Evolutionary conservation across 495 filamentous ascomycete species (phyloP).

Genomic region (Trichoderma orchidacearum): DNA sequence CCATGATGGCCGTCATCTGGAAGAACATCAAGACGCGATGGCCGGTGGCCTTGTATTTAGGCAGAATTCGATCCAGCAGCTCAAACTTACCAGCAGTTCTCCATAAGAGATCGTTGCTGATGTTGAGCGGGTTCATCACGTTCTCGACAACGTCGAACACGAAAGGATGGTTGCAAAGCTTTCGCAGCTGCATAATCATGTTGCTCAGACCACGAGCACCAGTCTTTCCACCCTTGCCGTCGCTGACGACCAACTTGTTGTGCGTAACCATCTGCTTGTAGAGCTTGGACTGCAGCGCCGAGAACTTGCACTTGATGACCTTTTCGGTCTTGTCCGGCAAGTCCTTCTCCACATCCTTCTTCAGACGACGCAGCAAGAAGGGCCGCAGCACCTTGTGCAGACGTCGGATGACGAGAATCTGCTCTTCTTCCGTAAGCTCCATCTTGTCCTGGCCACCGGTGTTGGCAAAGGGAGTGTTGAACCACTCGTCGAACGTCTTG

Average conservation of each 20-base stretch:
- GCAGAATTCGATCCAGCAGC: conserved; percentile 78
- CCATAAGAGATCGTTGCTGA: conserved; percentile 88
- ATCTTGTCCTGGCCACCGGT: conserved; percentile 97
- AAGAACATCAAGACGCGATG: conserved; percentile 99
- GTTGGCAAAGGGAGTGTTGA: conserved; percentile 98
- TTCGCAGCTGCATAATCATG: conserved; percentile 98
- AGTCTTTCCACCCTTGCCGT: conserved; percentile 91
- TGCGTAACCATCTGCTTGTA: conserved; percentile 94
- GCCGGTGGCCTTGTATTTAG: conserved; percentile 77
- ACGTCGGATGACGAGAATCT: conserved; percentile 93
- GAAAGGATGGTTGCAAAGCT: conserved; percentile 98
- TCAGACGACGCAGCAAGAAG: conserved; percentile 94
- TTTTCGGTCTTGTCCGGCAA: conserved; percentile 96
- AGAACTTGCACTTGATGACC: conserved; percentile 98
- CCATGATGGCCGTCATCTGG: conserved; percentile 99
- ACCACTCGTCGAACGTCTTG: conserved; percentile 99
- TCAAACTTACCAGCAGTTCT: conserved; percentile 96
- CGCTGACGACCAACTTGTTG: conserved; percentile 85
- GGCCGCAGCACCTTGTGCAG: conserved; percentile 95
- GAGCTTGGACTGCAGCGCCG: conserved; percentile 78
- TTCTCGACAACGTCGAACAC: conserved; percentile 97
- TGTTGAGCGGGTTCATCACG: conserved; percentile 82
- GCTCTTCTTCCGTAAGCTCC: conserved; percentile 98
- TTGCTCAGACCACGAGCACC: conserved; percentile 93
- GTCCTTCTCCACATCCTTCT: conserved; percentile 99